A percentile compares a stretch with the other conserved stretches of the same genome.
phyloP scores from a whole-genome alignment of 352 stramenopile species.

The Globisporangium spinosum region DNA sequence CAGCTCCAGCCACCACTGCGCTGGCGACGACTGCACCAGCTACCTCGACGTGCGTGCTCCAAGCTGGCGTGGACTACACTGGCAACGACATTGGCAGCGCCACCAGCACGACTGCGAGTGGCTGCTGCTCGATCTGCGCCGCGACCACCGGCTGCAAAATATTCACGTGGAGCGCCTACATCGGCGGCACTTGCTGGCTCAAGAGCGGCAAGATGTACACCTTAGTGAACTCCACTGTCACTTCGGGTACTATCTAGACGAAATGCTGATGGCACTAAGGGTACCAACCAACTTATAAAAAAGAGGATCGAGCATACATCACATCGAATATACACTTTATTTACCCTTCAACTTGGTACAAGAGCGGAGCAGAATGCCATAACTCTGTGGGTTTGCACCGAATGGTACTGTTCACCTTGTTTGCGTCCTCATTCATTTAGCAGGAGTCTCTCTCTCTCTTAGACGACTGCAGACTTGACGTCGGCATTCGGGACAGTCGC shows the following conservation, averaged over 20 bases:
- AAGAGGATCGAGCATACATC: neutral
- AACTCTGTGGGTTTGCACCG: neutral
- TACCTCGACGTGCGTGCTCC: neutral
- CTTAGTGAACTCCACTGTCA: neutral
- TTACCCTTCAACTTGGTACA: neutral
- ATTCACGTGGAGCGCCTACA: conserved; percentile 52
- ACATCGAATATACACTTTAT: neutral
- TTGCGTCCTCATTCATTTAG: neutral
- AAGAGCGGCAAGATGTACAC: conserved; percentile 34
- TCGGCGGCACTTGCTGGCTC: conserved; percentile 52
- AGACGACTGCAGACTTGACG: conserved; percentile 19
- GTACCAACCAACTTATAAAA: no score
- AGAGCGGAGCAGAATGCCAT: neutral
- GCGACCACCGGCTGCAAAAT: conserved; percentile 9
- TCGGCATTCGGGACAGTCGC: conserved; percentile 26
- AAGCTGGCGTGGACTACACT: conserved; percentile 23
- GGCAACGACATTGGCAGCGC: conserved; percentile 20
- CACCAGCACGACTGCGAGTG: conserved; percentile 1
- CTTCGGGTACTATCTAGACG: neutral
- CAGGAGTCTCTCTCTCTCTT: neutral
- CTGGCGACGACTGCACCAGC: neutral
- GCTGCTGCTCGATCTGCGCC: conserved; percentile 18
- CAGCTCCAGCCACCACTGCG: neutral
- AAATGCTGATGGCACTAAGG: no score
- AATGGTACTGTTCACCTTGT: neutral